Conservation (phyloP, 2,329 filamentous ascomycete species). For the Neospermospora avenae region DNA sequence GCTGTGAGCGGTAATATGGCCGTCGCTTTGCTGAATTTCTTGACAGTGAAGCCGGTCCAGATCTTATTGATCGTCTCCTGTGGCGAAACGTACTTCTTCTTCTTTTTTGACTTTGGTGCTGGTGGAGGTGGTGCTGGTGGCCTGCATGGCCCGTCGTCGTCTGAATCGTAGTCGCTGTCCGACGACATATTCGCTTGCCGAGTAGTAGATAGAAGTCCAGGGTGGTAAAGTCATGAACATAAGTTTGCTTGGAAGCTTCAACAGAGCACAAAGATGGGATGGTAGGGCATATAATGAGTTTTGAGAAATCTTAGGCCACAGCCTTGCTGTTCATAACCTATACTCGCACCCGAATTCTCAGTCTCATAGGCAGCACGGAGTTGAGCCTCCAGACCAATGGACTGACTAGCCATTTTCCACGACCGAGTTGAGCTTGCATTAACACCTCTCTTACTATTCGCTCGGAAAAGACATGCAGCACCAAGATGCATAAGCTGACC, state of each 20-base stretch:
- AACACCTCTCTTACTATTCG: neutral
- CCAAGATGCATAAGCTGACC: conserved; percentile 2
- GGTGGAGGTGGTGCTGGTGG: conserved; percentile 12
- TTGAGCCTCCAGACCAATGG: conserved; percentile 8
- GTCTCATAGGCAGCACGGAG: neutral
- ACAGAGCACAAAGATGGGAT: neutral
- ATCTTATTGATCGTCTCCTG: conserved; percentile 65
- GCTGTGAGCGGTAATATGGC: conserved; percentile 63
- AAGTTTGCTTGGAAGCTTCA: neutral
- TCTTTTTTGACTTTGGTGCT: conserved; percentile 50
- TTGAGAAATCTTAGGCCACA: conserved; percentile 3
- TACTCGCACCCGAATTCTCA: neutral
- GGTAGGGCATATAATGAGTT: neutral
- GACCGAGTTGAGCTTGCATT: neutral
- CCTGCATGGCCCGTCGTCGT: conserved; percentile 11
- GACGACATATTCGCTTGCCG: conserved; percentile 7
- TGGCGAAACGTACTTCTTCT: conserved; percentile 55
- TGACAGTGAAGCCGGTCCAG: conserved; percentile 59
- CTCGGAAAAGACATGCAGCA: neutral
- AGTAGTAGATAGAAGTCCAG: neutral
- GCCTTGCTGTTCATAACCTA: conserved; percentile 15
- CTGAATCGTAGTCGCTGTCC: conserved; percentile 27
- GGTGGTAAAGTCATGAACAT: neutral
- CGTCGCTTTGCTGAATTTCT: conserved; percentile 63
- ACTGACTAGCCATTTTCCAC: conserved; percentile 9